Conservation (phyloP, 306 rosid genomes). For the Lathyrus sativus region DNA sequence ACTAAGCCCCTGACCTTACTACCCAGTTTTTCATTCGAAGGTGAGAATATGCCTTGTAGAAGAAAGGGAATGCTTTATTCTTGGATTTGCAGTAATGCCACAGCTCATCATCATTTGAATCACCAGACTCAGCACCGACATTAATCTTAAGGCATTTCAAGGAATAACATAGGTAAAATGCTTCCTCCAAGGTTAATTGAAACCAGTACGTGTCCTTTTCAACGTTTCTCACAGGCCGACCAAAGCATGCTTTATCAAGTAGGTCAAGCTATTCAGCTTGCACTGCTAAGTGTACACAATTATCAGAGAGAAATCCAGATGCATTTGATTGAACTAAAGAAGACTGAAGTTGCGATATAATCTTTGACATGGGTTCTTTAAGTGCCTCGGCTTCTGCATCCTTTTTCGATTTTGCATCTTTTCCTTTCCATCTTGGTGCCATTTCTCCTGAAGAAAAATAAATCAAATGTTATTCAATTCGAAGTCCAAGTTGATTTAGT, state of each 20-base stretch:
- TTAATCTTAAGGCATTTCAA: slow-evolving; percentile 64
- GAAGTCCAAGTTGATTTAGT: neutral
- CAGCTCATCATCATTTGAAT: slow-evolving; percentile 47
- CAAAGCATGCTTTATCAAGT: slow-evolving; percentile 67
- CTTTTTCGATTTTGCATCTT: slow-evolving; percentile 63
- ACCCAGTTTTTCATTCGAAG: too few species aligned
- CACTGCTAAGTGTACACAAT: slow-evolving; percentile 51
- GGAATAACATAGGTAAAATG: slow-evolving; percentile 61
- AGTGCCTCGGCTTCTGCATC: slow-evolving; percentile 65
- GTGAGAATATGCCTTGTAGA: too few species aligned
- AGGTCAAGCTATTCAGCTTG: slow-evolving; percentile 56
- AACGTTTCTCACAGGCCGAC: slow-evolving; percentile 47
- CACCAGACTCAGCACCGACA: slow-evolving; percentile 27
- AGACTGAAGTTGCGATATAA: too few species aligned
- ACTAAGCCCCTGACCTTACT: too few species aligned
- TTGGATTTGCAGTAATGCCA: slow-evolving; percentile 66
- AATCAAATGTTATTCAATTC: slow-evolving; percentile 6
- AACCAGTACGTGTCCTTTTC: slow-evolving; percentile 59
- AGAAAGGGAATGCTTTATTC: too few species aligned
- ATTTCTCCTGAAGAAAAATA: slow-evolving; percentile 39
- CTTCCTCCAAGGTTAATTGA: slow-evolving; percentile 71
- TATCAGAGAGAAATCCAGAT: too few species aligned
- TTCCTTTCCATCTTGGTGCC: slow-evolving; percentile 88
- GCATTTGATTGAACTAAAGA: too few species aligned
- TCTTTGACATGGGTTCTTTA: too few species aligned